Percentiles rank a stretch among this genome's conserved stretches.
phyloP scores from a whole-genome alignment of 495 filamentous ascomycete genomes.

The Hyaloscypha variabilis region DNA sequence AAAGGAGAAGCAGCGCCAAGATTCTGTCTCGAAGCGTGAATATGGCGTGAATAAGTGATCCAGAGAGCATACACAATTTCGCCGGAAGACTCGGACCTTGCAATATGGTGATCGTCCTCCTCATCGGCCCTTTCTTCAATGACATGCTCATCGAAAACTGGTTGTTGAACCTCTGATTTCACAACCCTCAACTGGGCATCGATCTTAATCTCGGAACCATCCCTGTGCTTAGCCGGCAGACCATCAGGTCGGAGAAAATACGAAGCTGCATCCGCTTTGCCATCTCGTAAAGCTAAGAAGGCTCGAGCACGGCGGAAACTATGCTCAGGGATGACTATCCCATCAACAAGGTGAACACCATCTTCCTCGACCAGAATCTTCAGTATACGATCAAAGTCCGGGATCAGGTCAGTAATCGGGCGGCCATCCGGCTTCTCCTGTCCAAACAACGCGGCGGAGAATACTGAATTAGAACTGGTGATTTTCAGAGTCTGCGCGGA shows the following conservation, averaged over 20 bases:
- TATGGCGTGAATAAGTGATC: slow-evolving; percentile 93
- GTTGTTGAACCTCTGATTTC: slow-evolving; percentile 67
- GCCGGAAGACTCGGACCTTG: slow-evolving; percentile 43
- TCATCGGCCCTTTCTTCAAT: slow-evolving; percentile 55
- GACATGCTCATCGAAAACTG: slow-evolving; percentile 44
- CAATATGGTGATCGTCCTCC: slow-evolving; percentile 33
- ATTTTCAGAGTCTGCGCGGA: slow-evolving; percentile 75
- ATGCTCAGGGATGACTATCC: slow-evolving; percentile 96
- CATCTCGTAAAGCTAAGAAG: slow-evolving; percentile 78
- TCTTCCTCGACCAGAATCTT: slow-evolving; percentile 84
- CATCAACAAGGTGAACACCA: slow-evolving; percentile 77
- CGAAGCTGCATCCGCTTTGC: slow-evolving; percentile 71
- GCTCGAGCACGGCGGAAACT: slow-evolving; percentile 90
- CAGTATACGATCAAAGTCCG: slow-evolving; percentile 82
- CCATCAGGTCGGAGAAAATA: slow-evolving; percentile 81
- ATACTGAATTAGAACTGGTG: slow-evolving; percentile 91
- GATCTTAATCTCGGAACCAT: slow-evolving; percentile 87
- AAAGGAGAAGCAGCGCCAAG: slow-evolving; percentile 59
- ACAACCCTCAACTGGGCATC: slow-evolving; percentile 96
- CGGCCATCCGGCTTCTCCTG: slow-evolving; percentile 80
- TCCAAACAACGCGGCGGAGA: slow-evolving; percentile 89
- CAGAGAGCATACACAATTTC: slow-evolving; percentile 94
- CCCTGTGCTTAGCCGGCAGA: slow-evolving; percentile 81
- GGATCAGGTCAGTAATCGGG: slow-evolving; percentile 78
- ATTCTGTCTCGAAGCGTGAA: slow-evolving; percentile 70